These are phyloP conservation scores for Pseudonitzschia multistriata DNA, from an alignment of 108 stramenopile genomes.

Conservation along the genomic window DNA sequence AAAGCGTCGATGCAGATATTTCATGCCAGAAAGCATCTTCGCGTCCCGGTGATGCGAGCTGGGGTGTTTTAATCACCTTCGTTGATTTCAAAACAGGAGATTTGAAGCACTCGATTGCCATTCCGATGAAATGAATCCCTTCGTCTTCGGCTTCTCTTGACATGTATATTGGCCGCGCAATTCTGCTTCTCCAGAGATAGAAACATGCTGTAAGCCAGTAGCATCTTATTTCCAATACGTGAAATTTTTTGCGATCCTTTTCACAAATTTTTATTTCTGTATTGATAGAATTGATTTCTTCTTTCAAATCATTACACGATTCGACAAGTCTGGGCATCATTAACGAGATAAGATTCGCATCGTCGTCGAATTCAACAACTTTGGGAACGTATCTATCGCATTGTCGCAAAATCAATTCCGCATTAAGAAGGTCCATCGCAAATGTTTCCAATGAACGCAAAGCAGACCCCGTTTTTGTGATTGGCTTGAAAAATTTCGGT, in stretches of 20 bases:
- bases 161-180: slow-evolving; percentile 38
- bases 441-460: slow-evolving; percentile 34
- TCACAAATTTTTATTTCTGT: background rate
- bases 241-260: background rate
- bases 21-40: slow-evolving; percentile 63
- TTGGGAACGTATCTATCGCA: slow-evolving; percentile 48
- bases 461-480: slow-evolving; percentile 10
- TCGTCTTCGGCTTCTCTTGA: slow-evolving; percentile 56
- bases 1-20: slow-evolving; percentile 48
- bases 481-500: slow-evolving; percentile 19
- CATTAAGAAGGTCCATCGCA: slow-evolving; percentile 67
- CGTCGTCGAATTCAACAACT: slow-evolving; percentile 45
- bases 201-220: slow-evolving; percentile 69
- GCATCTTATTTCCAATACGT: slow-evolving; percentile 46
- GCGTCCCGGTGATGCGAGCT: slow-evolving; percentile 61
- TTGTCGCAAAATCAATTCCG: slow-evolving; percentile 65
- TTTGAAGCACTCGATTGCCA: slow-evolving; percentile 38
- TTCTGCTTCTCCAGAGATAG: slow-evolving; percentile 65
- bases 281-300: slow-evolving; percentile 27
- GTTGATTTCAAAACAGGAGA: slow-evolving; percentile 1
- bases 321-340: slow-evolving; percentile 55
- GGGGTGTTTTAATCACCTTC: slow-evolving; percentile 52
- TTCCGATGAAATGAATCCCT: slow-evolving; percentile 53
- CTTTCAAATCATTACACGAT: slow-evolving; percentile 15
- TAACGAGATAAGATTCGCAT: slow-evolving; percentile 44